Evolutionary conservation across 2,329 filamentous ascomycete genomes (phyloP), one percentile per base, ranked within the genome.

Genomic region (Fusarium clavum): DNA sequence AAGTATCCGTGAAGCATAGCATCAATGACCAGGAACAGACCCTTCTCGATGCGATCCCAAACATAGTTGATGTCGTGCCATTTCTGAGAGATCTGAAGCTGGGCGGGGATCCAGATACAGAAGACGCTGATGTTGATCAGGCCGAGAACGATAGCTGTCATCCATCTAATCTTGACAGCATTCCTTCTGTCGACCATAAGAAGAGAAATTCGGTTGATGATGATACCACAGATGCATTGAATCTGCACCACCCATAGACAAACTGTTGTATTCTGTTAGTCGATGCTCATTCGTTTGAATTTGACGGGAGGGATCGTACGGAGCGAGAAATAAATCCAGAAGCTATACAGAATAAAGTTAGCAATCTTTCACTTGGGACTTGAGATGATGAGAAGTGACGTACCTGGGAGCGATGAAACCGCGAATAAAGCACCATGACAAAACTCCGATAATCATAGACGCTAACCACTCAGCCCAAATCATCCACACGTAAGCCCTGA

Each of bases 1-100:
- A 64, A 71, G 56, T 76, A 73, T 3, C 70, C 55, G 65, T 85
- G 82, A 11, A 83, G 76, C 7, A 54, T n/a, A 4, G 59, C 69
- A 22, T 72, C 69, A 5, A 72, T 46, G 5, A 72, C 10, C 13
- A 67, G 38, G 41, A 70, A 72, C 3, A 72, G 22, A 4, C 61
- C 66, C 43, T 72, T 72, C 25, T 70, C 65, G 6, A 70, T 64
- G 7, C 69, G 69, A 46, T 72, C 69, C 61, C 63, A 72, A 5
- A 67, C 24, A 9, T 48, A 43, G 18, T 72, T 72, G n/a, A 72
- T 56, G 8, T 70, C 51, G n/a, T 64, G 18, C 20, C 27, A 72
- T 12, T 13, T 43, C 27, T 62, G 20, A 8, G 57, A 67, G 12
- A 72, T 72, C 30, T 72, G 69, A 6, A 72, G 46, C 20, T 64